These are phyloP conservation scores for Pistacia vera DNA, from an alignment of 345 rosid species.

Conservation along the genomic window DNA sequence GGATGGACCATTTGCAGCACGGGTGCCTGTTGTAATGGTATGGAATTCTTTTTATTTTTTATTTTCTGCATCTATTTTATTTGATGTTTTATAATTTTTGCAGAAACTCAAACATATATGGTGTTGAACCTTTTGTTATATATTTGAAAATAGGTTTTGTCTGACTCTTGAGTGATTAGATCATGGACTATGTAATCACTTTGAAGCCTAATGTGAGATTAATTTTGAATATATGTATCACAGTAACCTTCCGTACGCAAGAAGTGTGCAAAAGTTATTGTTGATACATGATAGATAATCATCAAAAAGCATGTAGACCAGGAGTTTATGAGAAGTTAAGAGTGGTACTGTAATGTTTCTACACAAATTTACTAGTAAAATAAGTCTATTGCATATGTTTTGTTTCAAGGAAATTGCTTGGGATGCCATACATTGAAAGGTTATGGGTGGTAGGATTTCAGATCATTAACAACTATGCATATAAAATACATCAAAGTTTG, in stretches of 20 bases:
- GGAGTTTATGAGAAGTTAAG: neutral
- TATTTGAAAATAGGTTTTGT: neutral
- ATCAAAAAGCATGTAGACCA: neutral
- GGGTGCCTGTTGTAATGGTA: slow-evolving; percentile 30
- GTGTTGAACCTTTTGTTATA: neutral
- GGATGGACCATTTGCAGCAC: slow-evolving; percentile 10
- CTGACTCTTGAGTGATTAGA: neutral
- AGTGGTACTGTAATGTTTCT: neutral
- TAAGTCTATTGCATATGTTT: neutral
- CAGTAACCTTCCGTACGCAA: neutral
- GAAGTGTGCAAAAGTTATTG: neutral
- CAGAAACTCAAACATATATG: neutral
- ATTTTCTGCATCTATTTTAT: neutral
- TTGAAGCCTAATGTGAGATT: neutral
- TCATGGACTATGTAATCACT: neutral
- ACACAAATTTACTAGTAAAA: neutral
- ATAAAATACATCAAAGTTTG: no score
- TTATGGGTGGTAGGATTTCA: no score
- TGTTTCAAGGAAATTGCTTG: neutral
- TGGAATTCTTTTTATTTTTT: neutral
- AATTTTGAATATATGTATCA: neutral
- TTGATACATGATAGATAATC: neutral
- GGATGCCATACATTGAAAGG: no score
- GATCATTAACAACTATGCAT: neutral
- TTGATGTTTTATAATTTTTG: neutral